Evolutionary conservation across 306 rosid genomes (phyloP).

Genomic region (Sicyos edulis): DNA sequence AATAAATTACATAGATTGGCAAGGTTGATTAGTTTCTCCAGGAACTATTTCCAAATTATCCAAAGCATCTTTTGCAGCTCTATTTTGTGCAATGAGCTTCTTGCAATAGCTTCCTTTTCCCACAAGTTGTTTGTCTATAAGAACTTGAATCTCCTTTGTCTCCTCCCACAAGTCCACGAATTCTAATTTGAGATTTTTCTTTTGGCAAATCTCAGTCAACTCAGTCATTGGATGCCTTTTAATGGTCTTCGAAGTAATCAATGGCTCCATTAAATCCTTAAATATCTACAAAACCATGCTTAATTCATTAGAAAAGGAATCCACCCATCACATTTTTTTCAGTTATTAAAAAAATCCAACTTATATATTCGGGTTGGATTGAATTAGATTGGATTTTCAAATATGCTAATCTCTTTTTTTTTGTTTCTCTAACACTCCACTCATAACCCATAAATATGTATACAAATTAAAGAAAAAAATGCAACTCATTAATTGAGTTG

Average conservation of each 20-base stretch:
- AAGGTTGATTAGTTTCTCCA: neutral
- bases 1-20: slow-evolving; percentile 5
- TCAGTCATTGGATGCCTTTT: slow-evolving; percentile 39
- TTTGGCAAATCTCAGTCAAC: slow-evolving; percentile 46
- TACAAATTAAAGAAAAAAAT: no score
- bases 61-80: slow-evolving; percentile 58
- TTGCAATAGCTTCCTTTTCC: slow-evolving; percentile 36
- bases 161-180: slow-evolving; percentile 42
- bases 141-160: slow-evolving; percentile 24
- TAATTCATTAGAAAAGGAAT: neutral
- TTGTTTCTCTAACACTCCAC: no score
- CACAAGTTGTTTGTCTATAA: slow-evolving; percentile 26
- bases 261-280: slow-evolving; percentile 39
- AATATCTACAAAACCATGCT: slow-evolving; percentile 29
- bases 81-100: slow-evolving; percentile 44
- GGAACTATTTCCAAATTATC: slow-evolving; percentile 24
- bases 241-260: slow-evolving; percentile 30
- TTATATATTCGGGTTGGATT: no score
- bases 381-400: no score
- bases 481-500: no score
- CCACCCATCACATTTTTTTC: no score
- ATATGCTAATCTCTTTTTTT: no score
- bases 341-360: no score
- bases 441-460: no score
- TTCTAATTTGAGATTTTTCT: slow-evolving; percentile 26